These are phyloP conservation scores for Marvania coccoides DNA, from an alignment of 139 green algal genomes.

Conservation along the genomic window DNA sequence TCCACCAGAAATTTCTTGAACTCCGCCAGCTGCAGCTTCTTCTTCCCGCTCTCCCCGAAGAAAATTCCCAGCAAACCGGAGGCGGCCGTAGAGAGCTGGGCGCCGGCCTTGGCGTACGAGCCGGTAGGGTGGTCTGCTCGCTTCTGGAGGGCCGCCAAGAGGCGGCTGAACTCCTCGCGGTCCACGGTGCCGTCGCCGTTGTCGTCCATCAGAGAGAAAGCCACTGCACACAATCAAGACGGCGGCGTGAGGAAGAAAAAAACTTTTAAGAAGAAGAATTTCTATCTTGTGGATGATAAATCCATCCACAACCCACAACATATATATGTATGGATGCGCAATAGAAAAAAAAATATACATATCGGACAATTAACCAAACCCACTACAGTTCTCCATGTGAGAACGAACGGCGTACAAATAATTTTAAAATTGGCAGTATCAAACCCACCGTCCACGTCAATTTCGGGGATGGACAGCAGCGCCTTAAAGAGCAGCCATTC, in stretches of 20 bases:
- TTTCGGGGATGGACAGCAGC: constrained; percentile 50
- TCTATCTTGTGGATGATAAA: background rate
- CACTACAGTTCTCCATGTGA: background rate
- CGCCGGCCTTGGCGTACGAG: background rate
- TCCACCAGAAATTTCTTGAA: constrained; percentile 55
- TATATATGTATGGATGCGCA: too few relatives aligned
- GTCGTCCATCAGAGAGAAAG: constrained; percentile 64
- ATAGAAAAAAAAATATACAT: too few relatives aligned
- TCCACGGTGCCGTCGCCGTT: constrained; percentile 51
- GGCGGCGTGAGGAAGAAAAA: background rate
- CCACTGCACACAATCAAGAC: constrained; percentile 20
- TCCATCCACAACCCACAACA: too few relatives aligned
- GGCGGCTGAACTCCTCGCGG: constrained; percentile 38
- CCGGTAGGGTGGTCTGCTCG: background rate
- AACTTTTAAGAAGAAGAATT: background rate
- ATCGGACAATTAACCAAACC: too few relatives aligned
- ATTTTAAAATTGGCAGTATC: background rate
- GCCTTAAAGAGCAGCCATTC: constrained; percentile 75
- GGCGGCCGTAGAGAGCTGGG: background rate
- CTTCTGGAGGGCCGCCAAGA: background rate
- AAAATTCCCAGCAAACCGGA: constrained; percentile 32
- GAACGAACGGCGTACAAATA: too few relatives aligned
- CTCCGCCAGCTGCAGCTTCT: constrained; percentile 36
- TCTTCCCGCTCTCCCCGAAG: constrained; percentile 47
- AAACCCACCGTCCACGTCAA: constrained; percentile 14